Evolutionary conservation across 345 rosid species (phyloP).

Genomic region (Aquilaria yunnanensis): DNA sequence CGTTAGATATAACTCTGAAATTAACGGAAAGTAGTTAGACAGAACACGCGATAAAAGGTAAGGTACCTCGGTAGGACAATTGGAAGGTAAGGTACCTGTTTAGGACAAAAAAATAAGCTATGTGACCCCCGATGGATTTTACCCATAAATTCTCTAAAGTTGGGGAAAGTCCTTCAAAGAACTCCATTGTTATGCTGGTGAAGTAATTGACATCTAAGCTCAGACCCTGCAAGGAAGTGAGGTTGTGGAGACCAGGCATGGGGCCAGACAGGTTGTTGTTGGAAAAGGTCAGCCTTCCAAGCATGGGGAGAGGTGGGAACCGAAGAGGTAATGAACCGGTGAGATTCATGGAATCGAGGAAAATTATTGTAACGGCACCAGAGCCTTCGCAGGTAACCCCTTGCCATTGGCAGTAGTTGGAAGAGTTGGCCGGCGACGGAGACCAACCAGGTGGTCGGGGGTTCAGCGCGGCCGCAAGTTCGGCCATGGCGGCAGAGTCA

Average conservation of each 20-base stretch:
- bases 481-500: background rate
- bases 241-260: background rate
- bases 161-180: background rate
- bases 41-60: too few relatives aligned
- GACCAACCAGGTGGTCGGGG: background rate
- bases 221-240: background rate
- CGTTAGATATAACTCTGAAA: too few relatives aligned
- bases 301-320: conserved; percentile 3
- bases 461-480: background rate
- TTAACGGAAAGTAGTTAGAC: too few relatives aligned
- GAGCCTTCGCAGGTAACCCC: background rate
- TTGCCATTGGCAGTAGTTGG: conserved; percentile 1
- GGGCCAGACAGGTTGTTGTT: background rate
- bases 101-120: too few relatives aligned
- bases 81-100: too few relatives aligned
- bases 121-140: too few relatives aligned
- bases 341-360: conserved; percentile 6
- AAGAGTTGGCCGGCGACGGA: background rate
- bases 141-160: conserved; percentile 18
- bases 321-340: conserved; percentile 28
- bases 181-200: background rate
- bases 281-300: conserved; percentile 22
- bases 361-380: background rate
- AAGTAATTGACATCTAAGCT: background rate
- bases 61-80: too few relatives aligned